A percentile compares a stretch with the other conserved stretches of the same genome.
Conservation (phyloP, 148 eudicot species). For the Pharnaceum exiguum region DNA sequence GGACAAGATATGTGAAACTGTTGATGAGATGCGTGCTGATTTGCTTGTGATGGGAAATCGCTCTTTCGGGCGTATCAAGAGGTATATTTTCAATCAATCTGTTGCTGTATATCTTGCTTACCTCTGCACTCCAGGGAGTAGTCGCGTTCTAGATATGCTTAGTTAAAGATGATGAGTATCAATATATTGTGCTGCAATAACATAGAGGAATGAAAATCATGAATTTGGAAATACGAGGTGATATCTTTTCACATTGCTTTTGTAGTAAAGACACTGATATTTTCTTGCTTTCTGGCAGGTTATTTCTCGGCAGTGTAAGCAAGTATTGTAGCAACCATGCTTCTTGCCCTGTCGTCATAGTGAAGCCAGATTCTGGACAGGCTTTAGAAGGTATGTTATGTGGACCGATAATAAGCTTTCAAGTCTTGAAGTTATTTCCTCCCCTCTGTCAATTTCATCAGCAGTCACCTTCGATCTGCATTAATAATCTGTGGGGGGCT, state of each 20-base stretch:
- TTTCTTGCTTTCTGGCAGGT: slow-evolving; percentile 38
- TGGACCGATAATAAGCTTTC: too few relatives aligned
- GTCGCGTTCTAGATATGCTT: not conserved
- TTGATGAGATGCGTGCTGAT: slow-evolving; percentile 53
- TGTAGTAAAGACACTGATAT: slow-evolving; percentile 5
- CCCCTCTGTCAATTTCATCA: too few relatives aligned
- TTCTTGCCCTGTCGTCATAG: slow-evolving; percentile 65
- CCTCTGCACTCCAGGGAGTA: not conserved
- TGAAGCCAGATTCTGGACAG: slow-evolving; percentile 36
- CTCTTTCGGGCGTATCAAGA: slow-evolving; percentile 59
- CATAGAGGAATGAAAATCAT: not conserved
- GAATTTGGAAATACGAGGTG: not conserved
- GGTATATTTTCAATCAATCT: slow-evolving; percentile 30
- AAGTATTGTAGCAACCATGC: slow-evolving; percentile 75
- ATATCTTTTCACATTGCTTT: not conserved
- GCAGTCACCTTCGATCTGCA: too few relatives aligned
- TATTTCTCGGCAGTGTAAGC: slow-evolving; percentile 88
- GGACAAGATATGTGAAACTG: slow-evolving; percentile 60
- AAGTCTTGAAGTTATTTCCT: too few relatives aligned
- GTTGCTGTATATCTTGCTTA: not conserved
- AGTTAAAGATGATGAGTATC: not conserved
- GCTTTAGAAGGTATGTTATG: slow-evolving; percentile 27
- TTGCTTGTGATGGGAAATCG: slow-evolving; percentile 69
- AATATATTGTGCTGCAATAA: not conserved
- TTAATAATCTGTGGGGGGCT: too few relatives aligned